Evolutionary conservation across 2,329 filamentous ascomycete genomes (phyloP), one percentile per base, ranked within the genome.

Genomic region (Ophiocordyceps camponoti-leonardi): DNA sequence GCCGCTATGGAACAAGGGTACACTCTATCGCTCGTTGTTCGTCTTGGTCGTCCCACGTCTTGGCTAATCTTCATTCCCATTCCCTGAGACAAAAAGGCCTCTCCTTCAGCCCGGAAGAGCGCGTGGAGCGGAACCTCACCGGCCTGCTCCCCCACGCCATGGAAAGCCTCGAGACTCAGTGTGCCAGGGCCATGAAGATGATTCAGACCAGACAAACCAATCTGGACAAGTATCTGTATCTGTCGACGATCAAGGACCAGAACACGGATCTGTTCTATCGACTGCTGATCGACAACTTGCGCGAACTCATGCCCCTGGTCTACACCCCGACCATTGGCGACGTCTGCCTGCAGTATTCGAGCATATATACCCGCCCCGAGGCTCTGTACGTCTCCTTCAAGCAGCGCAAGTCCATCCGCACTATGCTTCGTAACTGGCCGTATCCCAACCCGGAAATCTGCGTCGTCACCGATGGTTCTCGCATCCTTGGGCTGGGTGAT

Each of bases 321-420:
- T 92, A 92, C 68, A 92, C 85, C 18, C 85, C 85, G 42, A 88
- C 84, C 58, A 87, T 98, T 56, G 92, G 92, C 57, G 90, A 96
- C 62, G 92, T 94, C 53, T 98, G 92, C 69, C 72, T 94, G 61
- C 83, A 90, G 66, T 98, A 94, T 77, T 94, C 88, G 37, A 86
- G 90, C 56, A 78, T 96, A 55, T 96, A 94, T 71, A 93, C 88
- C 49, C 83, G 88, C 54, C 88, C 92, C 20, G 92, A 96, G 72
- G 87, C 83, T 52, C 76, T 96, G 65, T 98, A 96, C 69, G 84
- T 98, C 52, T 95, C 88, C 49, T 95, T 86, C 66, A 84, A 86
- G 66, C 90, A 98, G 70, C 81, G 85, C 52, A 92, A 88, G 59
- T 86, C 90, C 50, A 85, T 96, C 51, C 78, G 79, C 56, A 81